phyloP scores from a whole-genome alignment of 2,329 filamentous ascomycete species.

The Helotiales sp. region DNA sequence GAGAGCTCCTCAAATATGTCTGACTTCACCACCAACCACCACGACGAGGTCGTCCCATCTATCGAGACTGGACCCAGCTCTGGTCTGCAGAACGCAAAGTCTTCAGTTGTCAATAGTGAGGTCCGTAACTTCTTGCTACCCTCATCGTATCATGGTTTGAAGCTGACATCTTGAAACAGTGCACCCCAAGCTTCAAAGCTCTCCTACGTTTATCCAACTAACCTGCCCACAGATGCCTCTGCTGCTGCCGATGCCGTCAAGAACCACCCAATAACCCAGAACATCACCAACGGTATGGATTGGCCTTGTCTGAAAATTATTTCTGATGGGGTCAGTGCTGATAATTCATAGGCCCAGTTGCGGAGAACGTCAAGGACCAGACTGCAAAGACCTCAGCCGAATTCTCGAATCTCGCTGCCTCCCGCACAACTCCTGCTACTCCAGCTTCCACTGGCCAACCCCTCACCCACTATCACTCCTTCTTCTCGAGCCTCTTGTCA shows the following conservation, averaged over 20 bases:
- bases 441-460: conserved; percentile 65
- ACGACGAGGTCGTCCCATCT: conserved; percentile 33
- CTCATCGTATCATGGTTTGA: conserved; percentile 12
- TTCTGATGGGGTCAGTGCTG: conserved; percentile 21
- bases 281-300: conserved; percentile 40
- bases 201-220: conserved; percentile 27
- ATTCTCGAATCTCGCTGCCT: conserved; percentile 61
- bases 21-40: conserved; percentile 26
- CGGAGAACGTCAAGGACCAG: conserved; percentile 62
- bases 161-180: conserved; percentile 38
- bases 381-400: conserved; percentile 59
- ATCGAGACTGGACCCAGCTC: conserved; percentile 33
- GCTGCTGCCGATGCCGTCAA: conserved; percentile 41
- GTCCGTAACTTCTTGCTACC: conserved; percentile 27
- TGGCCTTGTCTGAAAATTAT: conserved; percentile 17
- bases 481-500: conserved; percentile 71
- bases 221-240: conserved; percentile 38
- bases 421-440: conserved; percentile 59
- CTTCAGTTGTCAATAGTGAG: conserved; percentile 38
- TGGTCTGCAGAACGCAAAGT: conserved; percentile 35
- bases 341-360: conserved; percentile 57
- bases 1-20: conserved; percentile 33
- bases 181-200: conserved; percentile 32
- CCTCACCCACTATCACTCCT: conserved; percentile 72
- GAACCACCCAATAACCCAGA: conserved; percentile 43